These are phyloP conservation scores for Carpinus viminea DNA, from an alignment of 306 rosid species.

Conservation along the genomic window DNA sequence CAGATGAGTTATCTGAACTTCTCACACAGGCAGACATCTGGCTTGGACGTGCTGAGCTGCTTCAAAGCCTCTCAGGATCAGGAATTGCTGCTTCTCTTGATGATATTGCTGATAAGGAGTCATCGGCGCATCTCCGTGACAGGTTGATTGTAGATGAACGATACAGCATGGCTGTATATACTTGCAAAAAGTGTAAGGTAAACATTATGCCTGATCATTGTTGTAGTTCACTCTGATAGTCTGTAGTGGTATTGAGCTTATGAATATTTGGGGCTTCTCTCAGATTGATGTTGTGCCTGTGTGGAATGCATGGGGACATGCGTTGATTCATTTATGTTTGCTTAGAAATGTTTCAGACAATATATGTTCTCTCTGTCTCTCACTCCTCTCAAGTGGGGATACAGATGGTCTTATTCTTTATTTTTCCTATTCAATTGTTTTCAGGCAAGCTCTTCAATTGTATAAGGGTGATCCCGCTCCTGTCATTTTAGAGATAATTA, in stretches of 20 bases:
- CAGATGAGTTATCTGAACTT: constrained; percentile 85
- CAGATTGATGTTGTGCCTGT: constrained; percentile 98
- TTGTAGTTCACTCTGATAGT: constrained; percentile 22
- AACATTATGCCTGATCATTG: constrained; percentile 9
- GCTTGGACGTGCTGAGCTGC: constrained; percentile 94
- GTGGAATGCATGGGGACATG: constrained; percentile 99
- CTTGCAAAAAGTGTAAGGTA: constrained; percentile 98
- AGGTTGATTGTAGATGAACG: constrained; percentile 86
- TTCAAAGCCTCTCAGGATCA: constrained; percentile 95
- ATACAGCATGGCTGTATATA: constrained; percentile 98
- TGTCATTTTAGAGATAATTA: constrained; percentile 78
- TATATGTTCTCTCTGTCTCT: neutral
- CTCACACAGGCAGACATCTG: constrained; percentile 74
- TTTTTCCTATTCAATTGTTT: constrained; percentile 36
- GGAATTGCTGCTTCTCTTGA: constrained; percentile 97
- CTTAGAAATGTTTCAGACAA: neutral
- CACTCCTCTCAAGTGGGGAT: constrained; percentile 3
- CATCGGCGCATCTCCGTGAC: constrained; percentile 89
- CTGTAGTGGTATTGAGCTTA: constrained; percentile 31
- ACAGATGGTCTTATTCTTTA: constrained; percentile 15
- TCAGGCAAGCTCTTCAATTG: constrained; percentile 97
- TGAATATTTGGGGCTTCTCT: constrained; percentile 29
- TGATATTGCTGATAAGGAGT: constrained; percentile 89
- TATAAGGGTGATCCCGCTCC: constrained; percentile 82
- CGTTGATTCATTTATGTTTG: constrained; percentile 63